Conservation (phyloP, 495 filamentous ascomycete species). For the Penicillium samsonianum region DNA sequence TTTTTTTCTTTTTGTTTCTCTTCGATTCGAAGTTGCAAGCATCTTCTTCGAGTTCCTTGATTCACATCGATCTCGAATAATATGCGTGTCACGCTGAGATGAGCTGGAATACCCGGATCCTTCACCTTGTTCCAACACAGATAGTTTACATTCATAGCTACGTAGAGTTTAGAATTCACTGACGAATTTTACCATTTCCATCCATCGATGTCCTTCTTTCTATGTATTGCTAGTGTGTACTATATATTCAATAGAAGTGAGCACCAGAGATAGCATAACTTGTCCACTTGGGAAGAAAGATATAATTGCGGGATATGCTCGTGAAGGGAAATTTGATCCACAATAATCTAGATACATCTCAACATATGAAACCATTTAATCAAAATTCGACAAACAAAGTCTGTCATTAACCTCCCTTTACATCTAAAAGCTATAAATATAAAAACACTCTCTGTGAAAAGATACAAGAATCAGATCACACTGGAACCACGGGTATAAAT, state of each 20-base stretch:
- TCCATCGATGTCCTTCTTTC: not conserved
- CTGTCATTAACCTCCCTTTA: not conserved
- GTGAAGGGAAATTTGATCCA: not conserved
- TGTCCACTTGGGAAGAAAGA: not conserved
- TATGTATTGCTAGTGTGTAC: not conserved
- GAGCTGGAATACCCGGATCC: conserved; percentile 21
- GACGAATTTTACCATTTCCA: not conserved
- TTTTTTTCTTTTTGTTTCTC: not conserved
- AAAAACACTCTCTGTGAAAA: not conserved
- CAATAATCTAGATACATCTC: not conserved
- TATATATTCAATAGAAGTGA: not conserved
- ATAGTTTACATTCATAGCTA: conserved; percentile 12
- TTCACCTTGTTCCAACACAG: conserved; percentile 11
- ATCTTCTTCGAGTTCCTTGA: conserved; percentile 9
- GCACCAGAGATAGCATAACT: not conserved
- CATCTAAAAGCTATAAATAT: not conserved
- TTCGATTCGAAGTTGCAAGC: conserved; percentile 5
- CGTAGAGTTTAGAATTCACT: conserved; percentile 15
- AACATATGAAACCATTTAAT: not conserved
- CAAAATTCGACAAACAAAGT: not conserved
- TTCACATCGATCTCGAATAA: conserved; percentile 16
- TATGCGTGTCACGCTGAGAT: conserved; percentile 17
- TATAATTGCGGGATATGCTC: not conserved
- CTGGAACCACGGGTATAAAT: conserved; percentile 2
- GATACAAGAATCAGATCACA: not conserved